Percentiles rank a stretch among this genome's conserved stretches.
Conservation (phyloP, 1,284 basidiomycete genomes). For the Phlebopus sp. region DNA sequence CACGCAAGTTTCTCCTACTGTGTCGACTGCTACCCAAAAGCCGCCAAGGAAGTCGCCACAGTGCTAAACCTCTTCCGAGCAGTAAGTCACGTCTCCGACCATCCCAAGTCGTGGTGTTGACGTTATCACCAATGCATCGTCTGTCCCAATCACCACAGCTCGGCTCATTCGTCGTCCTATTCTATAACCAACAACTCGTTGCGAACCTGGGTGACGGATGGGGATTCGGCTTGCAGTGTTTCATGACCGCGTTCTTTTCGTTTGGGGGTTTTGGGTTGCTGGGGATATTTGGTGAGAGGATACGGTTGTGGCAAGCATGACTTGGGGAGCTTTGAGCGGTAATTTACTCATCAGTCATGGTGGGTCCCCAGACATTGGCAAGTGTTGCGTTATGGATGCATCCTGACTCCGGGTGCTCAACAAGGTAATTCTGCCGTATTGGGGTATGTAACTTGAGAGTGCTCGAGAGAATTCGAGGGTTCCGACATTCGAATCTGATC, state of each 20-base stretch:
- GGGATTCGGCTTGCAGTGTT: neutral
- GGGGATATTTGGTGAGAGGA: neutral
- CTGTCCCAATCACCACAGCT: neutral
- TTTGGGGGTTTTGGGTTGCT: neutral
- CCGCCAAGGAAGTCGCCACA: neutral
- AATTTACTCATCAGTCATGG: too few relatives aligned
- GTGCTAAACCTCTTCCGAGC: neutral
- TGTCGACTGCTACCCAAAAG: neutral
- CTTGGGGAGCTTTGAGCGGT: too few relatives aligned
- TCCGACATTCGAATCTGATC: too few relatives aligned
- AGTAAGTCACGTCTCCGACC: neutral
- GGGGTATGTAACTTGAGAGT: too few relatives aligned
- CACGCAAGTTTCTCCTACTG: neutral
- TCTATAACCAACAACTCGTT: neutral
- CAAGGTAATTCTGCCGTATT: too few relatives aligned
- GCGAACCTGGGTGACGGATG: neutral
- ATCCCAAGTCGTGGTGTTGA: neutral
- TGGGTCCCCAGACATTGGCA: too few relatives aligned
- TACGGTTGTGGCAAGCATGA: neutral
- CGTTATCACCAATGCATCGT: neutral
- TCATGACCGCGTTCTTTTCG: conserved; percentile 1
- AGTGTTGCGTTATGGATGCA: too few relatives aligned
- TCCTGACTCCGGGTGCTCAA: too few relatives aligned
- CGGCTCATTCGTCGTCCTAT: neutral
- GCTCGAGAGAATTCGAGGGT: too few relatives aligned